These are phyloP conservation scores for Mortierella sp. DNA, from an alignment of 371 early-diverging fungal genomes.

Conservation along the genomic window DNA sequence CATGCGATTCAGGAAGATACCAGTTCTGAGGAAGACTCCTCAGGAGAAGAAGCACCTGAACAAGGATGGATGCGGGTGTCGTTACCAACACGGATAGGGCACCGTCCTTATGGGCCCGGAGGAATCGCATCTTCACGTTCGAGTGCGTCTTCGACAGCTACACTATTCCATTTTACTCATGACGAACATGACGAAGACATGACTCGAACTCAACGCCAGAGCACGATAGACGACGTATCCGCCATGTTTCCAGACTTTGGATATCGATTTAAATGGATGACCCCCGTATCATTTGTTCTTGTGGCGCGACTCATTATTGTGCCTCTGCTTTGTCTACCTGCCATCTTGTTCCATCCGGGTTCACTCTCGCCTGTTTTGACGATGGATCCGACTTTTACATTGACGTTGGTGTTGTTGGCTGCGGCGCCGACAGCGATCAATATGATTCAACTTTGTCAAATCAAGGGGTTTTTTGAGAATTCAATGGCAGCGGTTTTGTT, in stretches of 20 bases:
- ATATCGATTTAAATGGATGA: constrained; percentile 33
- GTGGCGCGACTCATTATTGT: constrained; percentile 59
- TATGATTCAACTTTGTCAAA: constrained; percentile 65
- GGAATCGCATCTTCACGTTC: constrained; percentile 8
- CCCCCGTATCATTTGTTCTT: constrained; percentile 54
- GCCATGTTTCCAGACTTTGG: neutral
- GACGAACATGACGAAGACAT: constrained; percentile 2
- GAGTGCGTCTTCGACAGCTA: constrained; percentile 19
- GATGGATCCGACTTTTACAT: constrained; percentile 60
- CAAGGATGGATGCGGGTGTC: constrained; percentile 18
- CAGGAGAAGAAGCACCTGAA: constrained; percentile 14
- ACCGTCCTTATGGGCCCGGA: neutral
- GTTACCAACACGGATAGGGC: neutral
- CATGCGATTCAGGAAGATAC: constrained; percentile 14
- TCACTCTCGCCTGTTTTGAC: constrained; percentile 56
- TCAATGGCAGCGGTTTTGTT: constrained; percentile 68
- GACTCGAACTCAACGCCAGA: no score
- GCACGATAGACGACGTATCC: no score
- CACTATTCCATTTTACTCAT: constrained; percentile 2
- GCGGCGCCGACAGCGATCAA: constrained; percentile 70
- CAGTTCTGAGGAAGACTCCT: constrained; percentile 8
- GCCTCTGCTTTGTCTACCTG: constrained; percentile 59
- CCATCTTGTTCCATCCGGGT: constrained; percentile 53
- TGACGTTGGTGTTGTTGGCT: constrained; percentile 63
- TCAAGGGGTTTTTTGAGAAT: constrained; percentile 64